Percentiles rank a stretch among this genome's conserved stretches.
Conservation (phyloP, 2,329 filamentous ascomycete species). For the Claviceps quebecensis region DNA sequence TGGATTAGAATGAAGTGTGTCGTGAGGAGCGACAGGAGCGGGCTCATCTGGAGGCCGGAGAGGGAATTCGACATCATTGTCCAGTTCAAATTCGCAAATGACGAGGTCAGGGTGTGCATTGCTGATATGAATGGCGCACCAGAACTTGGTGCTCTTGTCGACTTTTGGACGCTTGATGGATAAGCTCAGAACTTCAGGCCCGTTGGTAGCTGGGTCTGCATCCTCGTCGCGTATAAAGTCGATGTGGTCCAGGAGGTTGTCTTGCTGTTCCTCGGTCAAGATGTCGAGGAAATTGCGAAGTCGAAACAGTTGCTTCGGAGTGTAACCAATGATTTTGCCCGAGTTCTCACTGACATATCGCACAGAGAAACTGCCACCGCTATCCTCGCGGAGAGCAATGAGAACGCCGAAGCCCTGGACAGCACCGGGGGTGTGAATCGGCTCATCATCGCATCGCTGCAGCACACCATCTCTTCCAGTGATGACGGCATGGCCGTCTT, state of each 20-base stretch:
- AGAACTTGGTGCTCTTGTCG: slow-evolving; percentile 52
- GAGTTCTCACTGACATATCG: slow-evolving; percentile 75
- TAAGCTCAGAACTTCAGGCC: slow-evolving; percentile 75
- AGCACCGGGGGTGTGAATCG: slow-evolving; percentile 75
- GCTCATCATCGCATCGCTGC: slow-evolving; percentile 79
- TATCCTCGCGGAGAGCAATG: slow-evolving; percentile 57
- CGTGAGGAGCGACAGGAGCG: slow-evolving; percentile 50
- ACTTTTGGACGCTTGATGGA: slow-evolving; percentile 46
- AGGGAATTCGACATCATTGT: slow-evolving; percentile 59
- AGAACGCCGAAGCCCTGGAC: slow-evolving; percentile 69
- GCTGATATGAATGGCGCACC: slow-evolving; percentile 76
- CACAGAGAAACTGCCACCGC: slow-evolving; percentile 52
- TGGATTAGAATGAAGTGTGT: slow-evolving; percentile 60
- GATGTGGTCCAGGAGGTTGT: slow-evolving; percentile 72
- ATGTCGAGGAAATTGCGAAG: slow-evolving; percentile 71
- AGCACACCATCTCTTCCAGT: slow-evolving; percentile 62
- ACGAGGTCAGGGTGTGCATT: slow-evolving; percentile 53
- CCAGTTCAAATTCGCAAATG: slow-evolving; percentile 79
- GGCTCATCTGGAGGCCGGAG: slow-evolving; percentile 47
- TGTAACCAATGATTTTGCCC: slow-evolving; percentile 58
- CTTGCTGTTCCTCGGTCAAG: slow-evolving; percentile 67
- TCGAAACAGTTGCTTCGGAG: slow-evolving; percentile 60
- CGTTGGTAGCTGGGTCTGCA: slow-evolving; percentile 58
- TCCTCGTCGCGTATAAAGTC: slow-evolving; percentile 80
- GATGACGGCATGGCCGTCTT: slow-evolving; percentile 69